These are phyloP conservation scores for Annulohypoxylon nitens DNA, from an alignment of 495 filamentous ascomycete species.

Conservation along the genomic window DNA sequence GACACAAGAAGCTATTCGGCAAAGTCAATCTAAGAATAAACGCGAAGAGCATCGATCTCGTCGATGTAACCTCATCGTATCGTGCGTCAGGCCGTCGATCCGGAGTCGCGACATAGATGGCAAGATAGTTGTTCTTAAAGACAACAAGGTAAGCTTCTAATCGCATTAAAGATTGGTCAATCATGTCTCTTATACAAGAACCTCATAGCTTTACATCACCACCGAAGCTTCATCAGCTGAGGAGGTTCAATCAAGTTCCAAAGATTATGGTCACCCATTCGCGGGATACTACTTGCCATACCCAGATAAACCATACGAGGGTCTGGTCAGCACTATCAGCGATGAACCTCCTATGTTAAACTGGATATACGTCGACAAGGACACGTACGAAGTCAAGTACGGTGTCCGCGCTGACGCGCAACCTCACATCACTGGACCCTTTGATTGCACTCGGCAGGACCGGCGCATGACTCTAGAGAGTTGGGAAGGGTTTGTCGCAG, in stretches of 20 bases:
- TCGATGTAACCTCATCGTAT: slow-evolving; percentile 59
- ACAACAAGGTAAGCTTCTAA: slow-evolving; percentile 51
- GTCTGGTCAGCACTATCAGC: slow-evolving; percentile 69
- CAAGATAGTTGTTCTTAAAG: slow-evolving; percentile 55
- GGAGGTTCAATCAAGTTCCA: slow-evolving; percentile 25
- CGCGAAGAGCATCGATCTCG: slow-evolving; percentile 60
- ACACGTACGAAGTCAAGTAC: slow-evolving; percentile 68
- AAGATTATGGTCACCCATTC: slow-evolving; percentile 59
- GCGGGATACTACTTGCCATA: slow-evolving; percentile 71
- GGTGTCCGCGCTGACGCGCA: slow-evolving; percentile 63
- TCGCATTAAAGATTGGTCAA: not conserved
- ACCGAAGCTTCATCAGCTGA: slow-evolving; percentile 47
- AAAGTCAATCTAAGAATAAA: slow-evolving; percentile 60
- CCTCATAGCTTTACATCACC: slow-evolving; percentile 48
- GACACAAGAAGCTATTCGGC: slow-evolving; percentile 61
- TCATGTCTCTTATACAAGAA: slow-evolving; percentile 21
- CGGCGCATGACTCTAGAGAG: slow-evolving; percentile 66
- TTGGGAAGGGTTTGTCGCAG: slow-evolving; percentile 61
- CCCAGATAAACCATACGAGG: slow-evolving; percentile 66
- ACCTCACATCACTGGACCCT: slow-evolving; percentile 67
- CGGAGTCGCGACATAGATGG: slow-evolving; percentile 55
- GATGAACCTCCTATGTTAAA: slow-evolving; percentile 72
- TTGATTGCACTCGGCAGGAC: slow-evolving; percentile 69
- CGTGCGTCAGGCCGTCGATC: slow-evolving; percentile 52
- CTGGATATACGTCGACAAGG: slow-evolving; percentile 73